These are phyloP conservation scores for Hypoxylon sp. DNA, from an alignment of 2,329 filamentous ascomycete species.

Conservation along the genomic window DNA sequence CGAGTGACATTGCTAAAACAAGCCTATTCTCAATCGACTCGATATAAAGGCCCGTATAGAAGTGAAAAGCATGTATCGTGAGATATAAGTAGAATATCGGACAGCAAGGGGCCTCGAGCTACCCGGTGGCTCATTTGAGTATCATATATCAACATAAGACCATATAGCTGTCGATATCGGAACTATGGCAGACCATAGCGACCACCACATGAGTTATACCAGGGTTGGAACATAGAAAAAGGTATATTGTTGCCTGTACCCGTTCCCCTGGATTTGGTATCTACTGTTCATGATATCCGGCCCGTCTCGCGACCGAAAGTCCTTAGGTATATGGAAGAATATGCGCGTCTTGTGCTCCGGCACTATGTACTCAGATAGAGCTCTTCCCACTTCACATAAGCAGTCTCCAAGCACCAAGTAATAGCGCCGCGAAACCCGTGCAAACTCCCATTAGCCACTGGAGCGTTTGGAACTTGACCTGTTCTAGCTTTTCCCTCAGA, in stretches of 20 bases:
- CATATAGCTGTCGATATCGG: neutral
- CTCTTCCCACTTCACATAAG: constrained; percentile 66
- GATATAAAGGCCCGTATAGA: neutral
- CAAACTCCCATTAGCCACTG: constrained; percentile 97
- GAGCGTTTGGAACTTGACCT: constrained; percentile 97
- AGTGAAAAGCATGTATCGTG: no score
- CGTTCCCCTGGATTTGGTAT: constrained; percentile 12
- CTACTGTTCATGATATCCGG: constrained; percentile 4
- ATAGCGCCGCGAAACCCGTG: constrained; percentile 75
- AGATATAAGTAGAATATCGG: no score
- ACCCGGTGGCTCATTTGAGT: no score
- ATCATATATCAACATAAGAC: neutral
- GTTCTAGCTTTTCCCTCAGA: constrained; percentile 90
- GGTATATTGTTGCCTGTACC: constrained; percentile 1
- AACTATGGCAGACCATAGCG: neutral
- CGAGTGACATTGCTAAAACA: neutral
- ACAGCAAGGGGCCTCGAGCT: no score
- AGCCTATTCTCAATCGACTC: neutral
- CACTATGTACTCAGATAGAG: neutral
- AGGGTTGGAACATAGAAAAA: constrained; percentile 10
- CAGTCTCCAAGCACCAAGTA: constrained; percentile 79
- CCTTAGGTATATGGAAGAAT: constrained; percentile 6
- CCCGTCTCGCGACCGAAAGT: constrained; percentile 15
- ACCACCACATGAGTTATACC: no score
- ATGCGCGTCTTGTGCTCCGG: neutral